phyloP scores from a whole-genome alignment of 805 yeast species.

The Sugiyamaella valdiviana region DNA sequence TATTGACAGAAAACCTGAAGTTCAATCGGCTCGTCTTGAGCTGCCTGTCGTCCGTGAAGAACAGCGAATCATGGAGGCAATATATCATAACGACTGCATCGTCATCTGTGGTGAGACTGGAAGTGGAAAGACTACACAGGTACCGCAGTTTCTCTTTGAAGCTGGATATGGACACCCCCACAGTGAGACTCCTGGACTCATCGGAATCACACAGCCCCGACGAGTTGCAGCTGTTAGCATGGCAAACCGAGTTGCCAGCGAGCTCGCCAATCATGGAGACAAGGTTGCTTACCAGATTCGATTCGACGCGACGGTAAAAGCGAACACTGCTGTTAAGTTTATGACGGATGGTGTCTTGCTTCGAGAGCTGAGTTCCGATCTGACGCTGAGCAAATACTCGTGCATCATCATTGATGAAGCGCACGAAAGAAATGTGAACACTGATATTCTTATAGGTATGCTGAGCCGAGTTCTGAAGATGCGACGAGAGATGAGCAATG shows the following conservation, averaged over 20 bases:
- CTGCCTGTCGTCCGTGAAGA: slow-evolving; percentile 90
- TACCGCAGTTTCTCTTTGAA: slow-evolving; percentile 92
- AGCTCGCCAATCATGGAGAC: slow-evolving; percentile 62
- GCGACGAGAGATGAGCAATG: slow-evolving; percentile 42
- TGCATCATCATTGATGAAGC: slow-evolving; percentile 93
- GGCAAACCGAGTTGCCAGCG: slow-evolving; percentile 77
- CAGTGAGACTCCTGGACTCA: slow-evolving; percentile 78
- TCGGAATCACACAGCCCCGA: slow-evolving; percentile 91
- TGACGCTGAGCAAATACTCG: slow-evolving; percentile 73
- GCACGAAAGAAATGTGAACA: slow-evolving; percentile 92
- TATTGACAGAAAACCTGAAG: slow-evolving; percentile 56
- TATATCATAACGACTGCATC: slow-evolving; percentile 84
- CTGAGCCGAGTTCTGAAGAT: slow-evolving; percentile 76
- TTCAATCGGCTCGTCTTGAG: slow-evolving; percentile 61
- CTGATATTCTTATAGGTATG: slow-evolving; percentile 94
- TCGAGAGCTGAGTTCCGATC: slow-evolving; percentile 88
- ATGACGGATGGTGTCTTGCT: slow-evolving; percentile 96
- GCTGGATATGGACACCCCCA: slow-evolving; percentile 73
- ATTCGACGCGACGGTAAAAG: slow-evolving; percentile 67
- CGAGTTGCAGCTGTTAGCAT: slow-evolving; percentile 84
- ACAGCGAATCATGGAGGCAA: slow-evolving; percentile 90
- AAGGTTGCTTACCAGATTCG: slow-evolving; percentile 84
- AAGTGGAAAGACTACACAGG: slow-evolving; percentile 97
- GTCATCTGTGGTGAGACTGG: slow-evolving; percentile 97
- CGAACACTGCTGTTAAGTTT: slow-evolving; percentile 65